Percentiles rank a stretch among this genome's conserved stretches.
These are phyloP conservation scores for Suhomyces vadensis DNA, from an alignment of 805 yeast species.

Conservation along the genomic window DNA sequence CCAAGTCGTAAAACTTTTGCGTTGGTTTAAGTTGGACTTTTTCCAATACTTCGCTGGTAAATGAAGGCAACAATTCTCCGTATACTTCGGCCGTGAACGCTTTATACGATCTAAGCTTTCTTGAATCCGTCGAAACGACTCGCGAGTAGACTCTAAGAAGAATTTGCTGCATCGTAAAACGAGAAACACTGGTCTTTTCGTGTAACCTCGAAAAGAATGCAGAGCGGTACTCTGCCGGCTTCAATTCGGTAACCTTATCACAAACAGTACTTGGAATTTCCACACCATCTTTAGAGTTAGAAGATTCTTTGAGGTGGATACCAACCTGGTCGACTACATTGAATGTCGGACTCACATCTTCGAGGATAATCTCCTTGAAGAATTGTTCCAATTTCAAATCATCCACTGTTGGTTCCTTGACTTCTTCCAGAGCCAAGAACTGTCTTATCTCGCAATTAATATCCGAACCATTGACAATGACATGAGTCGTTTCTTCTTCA, in stretches of 20 bases:
- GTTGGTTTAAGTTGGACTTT: conserved; percentile 58
- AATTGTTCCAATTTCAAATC: conserved; percentile 23
- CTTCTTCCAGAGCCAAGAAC: conserved; percentile 17
- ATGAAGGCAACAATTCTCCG: conserved; percentile 84
- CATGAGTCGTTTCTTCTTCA: conserved; percentile 9
- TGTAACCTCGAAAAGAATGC: conserved; percentile 24
- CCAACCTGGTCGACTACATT: conserved; percentile 2
- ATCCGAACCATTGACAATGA: conserved; percentile 15
- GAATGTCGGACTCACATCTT: conserved; percentile 15
- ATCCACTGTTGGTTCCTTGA: conserved; percentile 14
- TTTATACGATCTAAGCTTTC: conserved; percentile 64
- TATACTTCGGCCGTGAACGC: conserved; percentile 90
- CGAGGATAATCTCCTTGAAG: conserved; percentile 16
- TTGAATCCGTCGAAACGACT: conserved; percentile 72
- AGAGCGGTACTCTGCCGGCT: conserved; percentile 22
- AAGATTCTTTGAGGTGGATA: neutral
- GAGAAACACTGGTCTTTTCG: conserved; percentile 24
- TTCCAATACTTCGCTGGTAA: conserved; percentile 59
- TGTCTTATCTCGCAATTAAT: conserved; percentile 25
- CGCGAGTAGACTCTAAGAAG: conserved; percentile 73
- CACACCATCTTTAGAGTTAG: conserved; percentile 1
- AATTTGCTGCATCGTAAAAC: conserved; percentile 58
- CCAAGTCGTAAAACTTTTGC: conserved; percentile 78
- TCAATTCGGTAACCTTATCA: conserved; percentile 3
- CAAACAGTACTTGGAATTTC: conserved; percentile 6